Percentiles rank a stretch among this genome's conserved stretches.
phyloP scores from a whole-genome alignment of 2,329 filamentous ascomycete genomes.

The Curvularia sp. region DNA sequence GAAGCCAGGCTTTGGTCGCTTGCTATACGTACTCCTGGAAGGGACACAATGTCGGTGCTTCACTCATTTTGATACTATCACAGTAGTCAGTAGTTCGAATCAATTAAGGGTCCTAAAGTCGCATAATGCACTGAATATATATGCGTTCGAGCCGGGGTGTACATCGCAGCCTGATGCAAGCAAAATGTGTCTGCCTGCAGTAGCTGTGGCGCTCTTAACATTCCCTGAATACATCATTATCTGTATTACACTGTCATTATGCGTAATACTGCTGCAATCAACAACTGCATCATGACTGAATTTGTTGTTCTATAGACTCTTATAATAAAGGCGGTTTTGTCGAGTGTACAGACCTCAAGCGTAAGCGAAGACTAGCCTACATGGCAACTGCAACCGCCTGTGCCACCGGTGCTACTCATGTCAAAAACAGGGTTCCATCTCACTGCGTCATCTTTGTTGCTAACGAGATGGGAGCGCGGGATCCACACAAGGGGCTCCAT shows the following conservation, averaged over 20 bases:
- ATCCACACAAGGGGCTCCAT: conserved; percentile 33
- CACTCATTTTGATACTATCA: conserved; percentile 12
- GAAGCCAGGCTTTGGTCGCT: too few species aligned
- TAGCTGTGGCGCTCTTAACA: conserved; percentile 2
- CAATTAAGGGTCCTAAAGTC: neutral
- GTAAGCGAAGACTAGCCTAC: conserved; percentile 10
- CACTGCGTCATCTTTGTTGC: conserved; percentile 29
- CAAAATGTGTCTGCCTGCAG: neutral
- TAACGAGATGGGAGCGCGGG: conserved; percentile 25
- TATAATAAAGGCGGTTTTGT: neutral
- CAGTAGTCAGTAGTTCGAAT: too few species aligned
- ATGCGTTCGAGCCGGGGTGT: conserved; percentile 10
- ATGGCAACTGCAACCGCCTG: conserved; percentile 23
- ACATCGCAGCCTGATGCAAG: conserved; percentile 9
- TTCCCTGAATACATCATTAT: conserved; percentile 1
- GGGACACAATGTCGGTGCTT: neutral
- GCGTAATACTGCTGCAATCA: neutral
- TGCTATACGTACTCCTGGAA: conserved; percentile 20
- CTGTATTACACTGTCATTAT: neutral
- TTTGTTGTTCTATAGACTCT: neutral
- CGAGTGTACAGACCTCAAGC: neutral
- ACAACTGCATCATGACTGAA: neutral
- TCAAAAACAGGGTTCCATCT: conserved; percentile 35
- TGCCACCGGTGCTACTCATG: neutral
- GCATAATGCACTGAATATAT: neutral